Evolutionary conservation across 2,329 filamentous ascomycete species (phyloP), one percentile per base, ranked within the genome.

Genomic region (Colletotrichum noveboracense): DNA sequence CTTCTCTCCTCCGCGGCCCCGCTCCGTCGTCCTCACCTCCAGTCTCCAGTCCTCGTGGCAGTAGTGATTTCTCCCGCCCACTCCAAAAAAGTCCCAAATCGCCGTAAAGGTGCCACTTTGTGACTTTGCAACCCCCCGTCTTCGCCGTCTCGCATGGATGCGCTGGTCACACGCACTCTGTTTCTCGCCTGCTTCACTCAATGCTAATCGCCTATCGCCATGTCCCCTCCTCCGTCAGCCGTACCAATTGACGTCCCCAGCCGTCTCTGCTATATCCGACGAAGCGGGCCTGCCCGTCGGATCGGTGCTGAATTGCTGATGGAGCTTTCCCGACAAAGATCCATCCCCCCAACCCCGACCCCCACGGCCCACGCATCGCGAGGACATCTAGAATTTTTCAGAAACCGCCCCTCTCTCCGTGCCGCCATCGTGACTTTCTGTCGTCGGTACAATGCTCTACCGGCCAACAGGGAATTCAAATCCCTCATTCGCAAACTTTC

Each of bases 191-290:
- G 28, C 28, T 13, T 28, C 30, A 30, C 26, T 32, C 26, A 65
- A 26, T 70, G 48, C 66, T 68, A 70, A 71, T 66, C 61, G 34
- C 72, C 72, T 66, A 71, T 75, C 72, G 61, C 72, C 72, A 32
- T 70, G 18, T 21, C 48, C 12, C n/a, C 32, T 12, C 24, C 55
- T 34, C 36, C 28, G 18, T 18, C 62, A 75, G 52, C 62, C 68
- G 62, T 72, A 34, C 62, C 69, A 72, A 67, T 72, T 67, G 69
- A 66, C 43, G 26, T 18, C 18, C 36, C 52, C 48, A n/a, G 34
- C 55, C 16, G 55, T 38, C 30, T 75, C 69, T 64, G 62, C 56
- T 75, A 64, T 75, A 58, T 72, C 73, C 69, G 73, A 75, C n/a
- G 64, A 43, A 28, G 55, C 61, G 43, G 36, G 36, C 43, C 34